Evolutionary conservation across 208 protist species (phyloP), one percentile per base, ranked within the genome.

Genomic region (Trypanosoma avium): DNA sequence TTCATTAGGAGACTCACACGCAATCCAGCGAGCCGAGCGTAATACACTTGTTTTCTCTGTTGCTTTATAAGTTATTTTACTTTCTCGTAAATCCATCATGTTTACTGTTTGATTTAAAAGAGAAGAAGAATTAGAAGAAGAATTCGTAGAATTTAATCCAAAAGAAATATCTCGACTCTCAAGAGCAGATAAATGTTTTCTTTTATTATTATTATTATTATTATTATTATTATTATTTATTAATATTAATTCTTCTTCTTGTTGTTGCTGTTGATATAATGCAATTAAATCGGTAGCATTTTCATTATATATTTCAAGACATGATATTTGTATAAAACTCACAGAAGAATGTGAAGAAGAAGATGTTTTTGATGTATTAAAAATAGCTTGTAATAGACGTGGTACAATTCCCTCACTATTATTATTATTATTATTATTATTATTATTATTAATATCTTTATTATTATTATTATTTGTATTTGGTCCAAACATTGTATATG

Each of bases 291-390:
- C 88, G 0, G 77, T 90, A 5, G 75, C 75, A 21, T 50, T 62
- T 57, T 94, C 88, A 59, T 91, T 92, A 65, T 94, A 92, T 22
- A 94, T 73, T 52, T 94, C 88, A 38, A 89, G 76, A 67, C 73
- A 88, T 4, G 80, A 82, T 8, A 94, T 2, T 26, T 92, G 85
- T 0, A 90, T 66, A 21, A 75, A 84, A 2, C 50, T 53, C 33
- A 42, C 35, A 5, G 30, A 46, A n/a, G n/a, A n/a, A n/a, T n/a
- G n/a, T n/a, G n/a, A n/a, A n/a, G n/a, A 40, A 40, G 26, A 43
- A 24, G 47, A 3, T 1, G 9, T 33, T 24, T 5, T 24, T 12
- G 46, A 9, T 13, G 17, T 0, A 4, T n/a, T 9, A 54, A 86
- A 89, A 12, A 86, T 43, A 30, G 81, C 77, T 40, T 61, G 63